A percentile compares a stretch with the other conserved stretches of the same genome.
phyloP scores from a whole-genome alignment of 2,329 filamentous ascomycete species.

The Canariomyces notabilis region DNA sequence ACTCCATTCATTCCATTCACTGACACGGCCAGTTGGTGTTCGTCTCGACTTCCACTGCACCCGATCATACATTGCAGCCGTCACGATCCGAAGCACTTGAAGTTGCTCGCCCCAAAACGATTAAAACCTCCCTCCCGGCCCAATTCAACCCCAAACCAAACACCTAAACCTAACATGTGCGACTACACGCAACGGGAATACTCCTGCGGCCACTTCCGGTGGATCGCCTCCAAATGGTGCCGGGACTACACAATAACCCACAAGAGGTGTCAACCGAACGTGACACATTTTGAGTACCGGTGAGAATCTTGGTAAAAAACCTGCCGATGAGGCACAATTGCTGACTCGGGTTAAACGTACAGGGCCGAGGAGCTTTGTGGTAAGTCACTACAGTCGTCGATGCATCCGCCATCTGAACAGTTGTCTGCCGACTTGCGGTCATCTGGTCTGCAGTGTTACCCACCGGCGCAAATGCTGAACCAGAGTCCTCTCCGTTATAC shows the following conservation, averaged over 20 bases:
- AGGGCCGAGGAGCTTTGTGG: constrained; percentile 29
- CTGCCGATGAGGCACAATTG: not conserved
- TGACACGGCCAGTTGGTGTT: not conserved
- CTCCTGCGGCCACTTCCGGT: constrained; percentile 33
- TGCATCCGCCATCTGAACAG: no score
- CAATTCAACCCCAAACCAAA: not conserved
- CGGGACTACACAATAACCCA: constrained; percentile 30
- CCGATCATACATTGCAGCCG: not conserved
- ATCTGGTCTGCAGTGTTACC: not conserved
- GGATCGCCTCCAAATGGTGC: constrained; percentile 34
- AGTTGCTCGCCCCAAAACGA: no score
- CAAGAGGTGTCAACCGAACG: constrained; percentile 31
- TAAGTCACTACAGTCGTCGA: constrained; percentile 23
- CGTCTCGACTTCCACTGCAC: not conserved
- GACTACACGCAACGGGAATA: constrained; percentile 45
- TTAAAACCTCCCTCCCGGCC: no score
- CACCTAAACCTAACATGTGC: constrained; percentile 37
- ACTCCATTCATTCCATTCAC: not conserved
- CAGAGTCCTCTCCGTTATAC: not conserved
- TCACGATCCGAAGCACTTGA: no score
- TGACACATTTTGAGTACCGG: constrained; percentile 32
- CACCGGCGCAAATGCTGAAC: not conserved
- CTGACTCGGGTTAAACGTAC: constrained; percentile 16
- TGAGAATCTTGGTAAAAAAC: constrained; percentile 7
- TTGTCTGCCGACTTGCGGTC: no score